Evolutionary conservation across 176 grass and related monocot species (phyloP), one percentile per base, ranked within the genome.

Genomic region (Oryza brachyantha): DNA sequence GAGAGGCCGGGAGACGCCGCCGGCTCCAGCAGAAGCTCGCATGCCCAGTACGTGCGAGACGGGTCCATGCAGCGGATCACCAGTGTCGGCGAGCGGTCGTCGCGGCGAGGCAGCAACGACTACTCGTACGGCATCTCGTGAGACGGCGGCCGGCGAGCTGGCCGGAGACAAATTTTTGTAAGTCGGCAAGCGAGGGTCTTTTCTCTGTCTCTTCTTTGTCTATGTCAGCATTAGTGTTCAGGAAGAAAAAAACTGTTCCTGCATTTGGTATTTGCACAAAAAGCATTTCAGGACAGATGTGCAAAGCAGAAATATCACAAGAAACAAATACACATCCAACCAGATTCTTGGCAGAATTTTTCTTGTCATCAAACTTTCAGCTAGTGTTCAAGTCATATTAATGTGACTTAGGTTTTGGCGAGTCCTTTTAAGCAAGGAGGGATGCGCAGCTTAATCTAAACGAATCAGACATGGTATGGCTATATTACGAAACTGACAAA

Each of bases 51-150:
- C 76, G 87, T 84, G 78, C 66, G 75, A 40, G 79, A 83, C 12
- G 27, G 72, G 24, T 92, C 94, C 12, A 78, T 88, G 2, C 89
- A 82, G 13, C 79, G 89, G 63, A 19, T 32, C 5, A 66, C 70
- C 0, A 85, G 79, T 68, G 69, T 79, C 29, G 84, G 66, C 42
- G 88, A 89, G 81, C 14, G 27, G 16, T 88, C 82, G 48, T 70
- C 65, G 16, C 25, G 91, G 76, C 66, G 65, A 48, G 86, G 72
- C 57, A 79, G 72, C 67, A 48, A 57, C 21, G 37, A 80, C 37
- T 59, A 37, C 65, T 75, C 84, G 48, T 87, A 82, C 66, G 87
- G 76, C 81, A 90, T 93, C 60, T 93, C 87, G 48, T 86, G 83
- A 88, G 37, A 65, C 7, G 43, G 52, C 14, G 25, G 31, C 25